Evolutionary conservation across 1,284 basidiomycete species (phyloP), one percentile per base, ranked within the genome.

Genomic region (Retiboletus flavoniger): DNA sequence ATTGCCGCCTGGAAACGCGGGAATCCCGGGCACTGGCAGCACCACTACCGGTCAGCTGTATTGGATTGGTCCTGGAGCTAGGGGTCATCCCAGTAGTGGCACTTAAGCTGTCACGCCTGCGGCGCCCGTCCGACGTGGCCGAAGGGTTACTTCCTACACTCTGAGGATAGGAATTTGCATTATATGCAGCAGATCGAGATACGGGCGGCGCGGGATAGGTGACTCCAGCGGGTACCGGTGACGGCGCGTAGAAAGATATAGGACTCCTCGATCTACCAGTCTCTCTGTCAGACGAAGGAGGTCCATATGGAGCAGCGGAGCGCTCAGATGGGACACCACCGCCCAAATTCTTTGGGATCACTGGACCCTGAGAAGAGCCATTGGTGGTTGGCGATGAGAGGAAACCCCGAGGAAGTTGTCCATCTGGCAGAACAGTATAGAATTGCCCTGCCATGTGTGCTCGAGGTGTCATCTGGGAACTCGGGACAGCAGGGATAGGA

Each of bases 31-130:
- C 34, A 13, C 47, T 29, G 10, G 53, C 44, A 26, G 54, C 51
- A 5, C 39, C 53, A 1, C 61, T 47, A 24, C 61, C 61, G 8
- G 58, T 34, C 13, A 50, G 40, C 8, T 42, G 45, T 17, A 69
- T 34, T 2, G 63, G 63, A 4, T 31, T 54, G 16, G 39, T 6
- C 21, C 51, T 54, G 4, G 48, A 34, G 8, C 31, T 57, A 7
- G 66, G 66, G 2, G 69, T 70, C 62, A 68, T 67, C n/a, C 66
- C 69, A 2, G 69, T 68, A 28, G 36, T 59, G 8, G 53, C 53
- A 11, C 66, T 47, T 8, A 60, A 5, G 38, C 70, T 70, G 13
- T 67, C 59, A 11, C 47, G 65, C 34, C 64, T 53, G 13, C 63
- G 62, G 7, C 58, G 67, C 5, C 61, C 57, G 1, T 72, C 70